Evolutionary conservation across 2,329 filamentous ascomycete genomes (phyloP), one percentile per base, ranked within the genome.

Genomic region (Graphiopsis chlorocephala): DNA sequence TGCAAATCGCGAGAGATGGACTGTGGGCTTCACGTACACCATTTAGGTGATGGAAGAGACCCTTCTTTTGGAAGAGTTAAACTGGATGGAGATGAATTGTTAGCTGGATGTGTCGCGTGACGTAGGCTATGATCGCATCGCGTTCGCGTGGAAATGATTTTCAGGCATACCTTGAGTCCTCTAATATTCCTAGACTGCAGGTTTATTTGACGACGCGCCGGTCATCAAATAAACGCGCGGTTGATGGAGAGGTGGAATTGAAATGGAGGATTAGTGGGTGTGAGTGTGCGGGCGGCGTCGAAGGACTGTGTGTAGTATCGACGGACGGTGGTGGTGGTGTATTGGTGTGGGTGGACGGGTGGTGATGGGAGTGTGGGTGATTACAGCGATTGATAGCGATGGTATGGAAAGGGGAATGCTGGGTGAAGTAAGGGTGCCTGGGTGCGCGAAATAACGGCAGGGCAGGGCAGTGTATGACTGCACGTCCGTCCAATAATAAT

Each of bases 161-260:
- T 26, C n/a, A 12, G n/a, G 7, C 58, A 23, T 52, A 61, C 58
- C 45, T 61, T n/a, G 33, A 45, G 26, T 47, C 48, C 48, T 48
- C 61, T 45, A 47, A 29, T 58, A 68, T 56, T 62, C 59, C 65
- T 68, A 65, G 64, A 82, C 83, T 93, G 92, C 93, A 97, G 92
- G 92, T 95, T 97, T 93, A 97, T 97, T 92, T 94, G 92, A 96
- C 92, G 93, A 92, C 90, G 78, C 70, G 68, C 76, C 25, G 81
- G 89, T 88, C 91, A 91, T 85, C 92, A 95, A 96, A 77, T 90
- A 84, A 92, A 96, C 92, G 92, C 92, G 92, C 92, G 79, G 80
- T 68, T 55, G 31, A 57, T 57, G 64, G 53, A 61, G 52, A 56
- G 47, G 45, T 56, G 52, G 29, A 14, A 14, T 20, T 23, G 17